A percentile compares a stretch with the other conserved stretches of the same genome.
Evolutionary conservation across 345 rosid species (phyloP).

Genomic region (Melastoma malabathricum): DNA sequence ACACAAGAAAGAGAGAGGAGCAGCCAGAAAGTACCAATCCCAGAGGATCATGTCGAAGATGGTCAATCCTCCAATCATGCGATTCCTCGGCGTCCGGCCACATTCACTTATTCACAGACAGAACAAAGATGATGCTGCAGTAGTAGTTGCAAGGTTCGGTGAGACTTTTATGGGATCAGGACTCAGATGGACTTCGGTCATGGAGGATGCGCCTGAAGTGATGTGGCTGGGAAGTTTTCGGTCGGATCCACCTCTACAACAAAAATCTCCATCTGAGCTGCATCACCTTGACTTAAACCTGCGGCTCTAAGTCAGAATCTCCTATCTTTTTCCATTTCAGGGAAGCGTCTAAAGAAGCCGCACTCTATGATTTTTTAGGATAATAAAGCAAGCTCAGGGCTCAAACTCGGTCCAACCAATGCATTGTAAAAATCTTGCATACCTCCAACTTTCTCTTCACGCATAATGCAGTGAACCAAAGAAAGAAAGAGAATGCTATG

Average conservation of each 20-base stretch:
- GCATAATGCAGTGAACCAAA: no score
- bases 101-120: slow-evolving; percentile 47
- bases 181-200: slow-evolving; percentile 24
- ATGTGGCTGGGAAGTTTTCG: slow-evolving; percentile 79
- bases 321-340: not conserved
- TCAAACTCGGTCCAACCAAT: no score
- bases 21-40: slow-evolving; percentile 45
- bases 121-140: slow-evolving; percentile 26
- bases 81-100: slow-evolving; percentile 47
- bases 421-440: no score
- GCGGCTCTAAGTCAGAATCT: slow-evolving; percentile 6
- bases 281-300: slow-evolving; percentile 8
- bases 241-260: slow-evolving; percentile 22
- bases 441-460: no score
- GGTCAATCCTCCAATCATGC: slow-evolving; percentile 21
- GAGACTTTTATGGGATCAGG: slow-evolving; percentile 22
- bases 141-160: slow-evolving; percentile 27
- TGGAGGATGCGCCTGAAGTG: slow-evolving; percentile 31
- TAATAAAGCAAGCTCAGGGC: no score
- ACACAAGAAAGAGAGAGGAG: slow-evolving; percentile 67
- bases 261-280: slow-evolving; percentile 2
- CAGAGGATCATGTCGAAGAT: slow-evolving; percentile 43
- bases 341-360: no score
- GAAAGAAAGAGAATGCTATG: no score
- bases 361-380: slow-evolving; percentile 2